Evolutionary conservation across 352 stramenopile species (phyloP), one percentile per base, ranked within the genome.

Genomic region (Phytophthora lateralis): DNA sequence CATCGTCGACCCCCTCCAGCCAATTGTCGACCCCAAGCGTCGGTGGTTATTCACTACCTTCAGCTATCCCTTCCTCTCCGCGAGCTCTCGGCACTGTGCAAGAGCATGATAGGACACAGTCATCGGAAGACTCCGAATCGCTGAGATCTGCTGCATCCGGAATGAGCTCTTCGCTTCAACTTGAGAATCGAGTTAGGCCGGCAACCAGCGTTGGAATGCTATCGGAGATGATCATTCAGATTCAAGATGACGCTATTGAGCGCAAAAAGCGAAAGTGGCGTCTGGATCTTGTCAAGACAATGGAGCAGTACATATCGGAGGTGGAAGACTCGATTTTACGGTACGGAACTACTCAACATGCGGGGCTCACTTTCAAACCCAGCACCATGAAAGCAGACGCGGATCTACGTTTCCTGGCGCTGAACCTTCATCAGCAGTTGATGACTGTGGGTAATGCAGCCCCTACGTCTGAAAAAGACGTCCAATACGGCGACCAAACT

Each of bases 331-430:
- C 82, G 5, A 92, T 96, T 50, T 35, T 91, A 24, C 69, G 81
- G 10, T 95, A 93, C 34, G 83, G 80, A n/a, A 65, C 76, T 27
- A 77, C 76, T 14, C 78, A 89, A 32, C 81, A 92, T 24, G 80
- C 63, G 0, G 83, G 82, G 0, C 65, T 93, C 18, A 93, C 82
- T 12, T 96, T 96, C 43, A 96, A 96, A 60, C 87, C 87, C 7
- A 93, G 82, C 54, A 96, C 87, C 2, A 94, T 91, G 80, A 96
- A 96, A 75, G 84, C 83, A 9, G 83, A 96, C 64, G 70, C 81
- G 0, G 74, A 81, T 34, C 63, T 96, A 18, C 75, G 85, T 42
- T 96, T 93, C 43, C 45, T 96, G 18, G 81, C 85, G 2, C 41
- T 96, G n/a, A 96, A 96, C 32, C 63, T 96, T 34, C 87, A 96